A percentile compares a stretch with the other conserved stretches of the same genome.
Evolutionary conservation across 1,139 yeast species (phyloP).

Genomic region (Suhomyces guaymorum): DNA sequence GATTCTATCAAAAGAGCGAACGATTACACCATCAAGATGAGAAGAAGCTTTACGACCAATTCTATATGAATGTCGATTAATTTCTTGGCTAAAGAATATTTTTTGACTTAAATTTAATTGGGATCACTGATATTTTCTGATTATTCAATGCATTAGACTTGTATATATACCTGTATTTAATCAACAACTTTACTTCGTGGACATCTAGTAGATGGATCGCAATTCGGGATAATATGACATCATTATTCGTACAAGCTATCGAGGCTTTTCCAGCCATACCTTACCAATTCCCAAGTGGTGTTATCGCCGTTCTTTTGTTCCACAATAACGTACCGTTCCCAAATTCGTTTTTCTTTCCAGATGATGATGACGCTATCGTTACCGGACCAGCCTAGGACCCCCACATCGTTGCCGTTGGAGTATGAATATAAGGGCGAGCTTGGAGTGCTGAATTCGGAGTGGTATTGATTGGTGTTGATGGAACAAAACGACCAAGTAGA

Average conservation of each 20-base stretch:
- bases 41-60: too few species aligned
- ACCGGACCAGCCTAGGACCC: conserved; percentile 78
- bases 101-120: too few species aligned
- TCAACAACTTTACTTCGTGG: too few species aligned
- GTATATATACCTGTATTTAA: too few species aligned
- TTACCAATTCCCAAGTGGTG: conserved; percentile 55
- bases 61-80: too few species aligned
- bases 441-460: conserved; percentile 25
- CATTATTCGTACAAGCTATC: conserved; percentile 24
- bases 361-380: conserved; percentile 65
- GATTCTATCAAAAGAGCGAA: too few species aligned
- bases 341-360: conserved; percentile 70
- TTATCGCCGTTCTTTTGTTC: conserved; percentile 29
- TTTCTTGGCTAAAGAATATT: too few species aligned
- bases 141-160: too few species aligned
- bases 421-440: conserved; percentile 15
- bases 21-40: too few species aligned
- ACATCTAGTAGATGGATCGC: too few species aligned
- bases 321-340: conserved; percentile 82
- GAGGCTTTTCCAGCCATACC: conserved; percentile 79
- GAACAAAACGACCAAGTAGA: conserved; percentile 91
- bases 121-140: too few species aligned
- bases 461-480: conserved; percentile 57
- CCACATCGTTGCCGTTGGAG: conserved; percentile 47
- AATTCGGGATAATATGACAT: too few species aligned